phyloP scores from a whole-genome alignment of 2,329 filamentous ascomycete species.

The Fusarium gaditjirri region DNA sequence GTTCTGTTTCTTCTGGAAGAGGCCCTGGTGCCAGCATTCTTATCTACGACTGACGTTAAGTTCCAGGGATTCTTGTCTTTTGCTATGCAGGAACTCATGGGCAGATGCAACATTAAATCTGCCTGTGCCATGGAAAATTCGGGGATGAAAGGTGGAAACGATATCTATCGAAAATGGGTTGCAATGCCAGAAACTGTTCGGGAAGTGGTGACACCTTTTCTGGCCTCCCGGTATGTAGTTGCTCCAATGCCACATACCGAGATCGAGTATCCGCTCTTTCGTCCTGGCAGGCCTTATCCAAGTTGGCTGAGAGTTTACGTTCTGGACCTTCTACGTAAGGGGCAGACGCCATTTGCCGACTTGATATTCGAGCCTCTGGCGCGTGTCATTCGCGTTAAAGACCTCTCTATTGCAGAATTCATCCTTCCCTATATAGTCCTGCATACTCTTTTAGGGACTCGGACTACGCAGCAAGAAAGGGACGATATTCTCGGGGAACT shows the following conservation, averaged over 20 bases:
- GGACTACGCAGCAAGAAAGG: conserved; percentile 68
- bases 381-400: conserved; percentile 85
- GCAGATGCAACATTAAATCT: conserved; percentile 77
- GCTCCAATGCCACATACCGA: conserved; percentile 67
- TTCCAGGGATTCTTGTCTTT: conserved; percentile 93
- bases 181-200: conserved; percentile 79
- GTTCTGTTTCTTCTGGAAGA: conserved; percentile 86
- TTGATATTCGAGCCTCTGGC: conserved; percentile 84
- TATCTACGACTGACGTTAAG: conserved; percentile 87
- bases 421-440: conserved; percentile 87
- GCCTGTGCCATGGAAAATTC: conserved; percentile 58
- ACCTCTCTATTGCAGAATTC: conserved; percentile 87
- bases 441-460: conserved; percentile 81
- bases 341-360: conserved; percentile 77
- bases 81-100: conserved; percentile 91
- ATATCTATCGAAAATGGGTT: conserved; percentile 79
- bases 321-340: conserved; percentile 82
- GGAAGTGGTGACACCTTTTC: conserved; percentile 87
- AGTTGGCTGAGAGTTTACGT: conserved; percentile 86
- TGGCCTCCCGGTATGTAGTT: conserved; percentile 84
- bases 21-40: conserved; percentile 89
- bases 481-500: conserved; percentile 78
- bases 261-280: conserved; percentile 82
- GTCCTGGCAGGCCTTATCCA: conserved; percentile 72
- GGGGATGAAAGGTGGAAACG: conserved; percentile 59